phyloP scores from a whole-genome alignment of 352 stramenopile genomes.

The Achlya hypogyna region DNA sequence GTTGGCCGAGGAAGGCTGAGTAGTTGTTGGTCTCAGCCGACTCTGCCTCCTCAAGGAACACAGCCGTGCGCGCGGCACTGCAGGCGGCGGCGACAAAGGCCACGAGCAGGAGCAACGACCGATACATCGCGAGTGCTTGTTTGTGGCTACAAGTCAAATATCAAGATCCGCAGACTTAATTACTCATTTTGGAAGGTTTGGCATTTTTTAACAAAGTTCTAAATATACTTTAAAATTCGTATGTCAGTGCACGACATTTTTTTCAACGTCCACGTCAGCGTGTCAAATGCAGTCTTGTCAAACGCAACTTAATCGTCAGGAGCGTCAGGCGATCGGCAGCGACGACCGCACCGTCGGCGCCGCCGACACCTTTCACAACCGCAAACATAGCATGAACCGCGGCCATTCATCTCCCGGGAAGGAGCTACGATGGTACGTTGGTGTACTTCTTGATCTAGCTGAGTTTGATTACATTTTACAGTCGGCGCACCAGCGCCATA shows the following conservation, averaged over 20 bases:
- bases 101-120: neutral
- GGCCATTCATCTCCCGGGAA: too few relatives aligned
- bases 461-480: neutral
- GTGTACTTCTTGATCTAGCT: too few relatives aligned
- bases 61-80: neutral
- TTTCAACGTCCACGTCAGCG: neutral
- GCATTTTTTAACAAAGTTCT: too few relatives aligned
- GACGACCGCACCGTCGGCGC: too few relatives aligned
- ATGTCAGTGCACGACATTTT: neutral
- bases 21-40: neutral
- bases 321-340: too few relatives aligned
- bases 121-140: neutral
- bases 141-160: neutral
- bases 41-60: conserved; percentile 11
- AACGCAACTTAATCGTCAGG: neutral
- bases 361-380: too few relatives aligned
- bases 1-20: neutral
- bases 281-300: neutral
- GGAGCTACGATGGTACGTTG: too few relatives aligned
- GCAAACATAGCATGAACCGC: too few relatives aligned
- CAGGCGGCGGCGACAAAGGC: neutral
- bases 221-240: neutral
- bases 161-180: too few relatives aligned
- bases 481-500: neutral
- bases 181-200: too few relatives aligned